Evolutionary conservation across 176 grass and related monocot species (phyloP).

Genomic region (Carex littledalei): DNA sequence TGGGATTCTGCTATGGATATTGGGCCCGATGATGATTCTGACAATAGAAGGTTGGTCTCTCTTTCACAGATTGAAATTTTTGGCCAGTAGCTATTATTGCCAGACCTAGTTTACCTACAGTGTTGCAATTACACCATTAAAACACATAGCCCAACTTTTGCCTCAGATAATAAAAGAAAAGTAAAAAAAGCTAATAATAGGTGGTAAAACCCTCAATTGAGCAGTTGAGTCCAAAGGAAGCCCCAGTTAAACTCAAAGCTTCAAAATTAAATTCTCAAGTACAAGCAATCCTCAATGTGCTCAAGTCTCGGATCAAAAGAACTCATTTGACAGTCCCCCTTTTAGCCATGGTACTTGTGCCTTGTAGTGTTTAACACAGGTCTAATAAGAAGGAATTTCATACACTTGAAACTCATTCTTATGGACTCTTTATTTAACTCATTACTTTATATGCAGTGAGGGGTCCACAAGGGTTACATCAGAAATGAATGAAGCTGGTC

Average conservation of each 20-base stretch:
- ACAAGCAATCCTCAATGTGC: not conserved
- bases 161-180: not conserved
- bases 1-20: constrained; percentile 96
- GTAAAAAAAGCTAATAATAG: not conserved
- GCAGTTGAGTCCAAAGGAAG: not conserved
- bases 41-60: constrained; percentile 61
- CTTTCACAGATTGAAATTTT: constrained; percentile 23
- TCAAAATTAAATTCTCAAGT: not conserved
- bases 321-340: not conserved
- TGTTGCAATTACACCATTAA: not conserved
- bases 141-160: not conserved
- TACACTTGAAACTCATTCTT: not conserved
- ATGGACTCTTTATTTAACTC: not conserved
- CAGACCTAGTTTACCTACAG: not conserved
- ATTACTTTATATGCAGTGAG: constrained; percentile 53
- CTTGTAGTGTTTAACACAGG: not conserved
- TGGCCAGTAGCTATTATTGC: not conserved
- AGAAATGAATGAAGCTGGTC: constrained; percentile 53
- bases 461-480: constrained; percentile 77
- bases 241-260: not conserved
- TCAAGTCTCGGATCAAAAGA: not conserved
- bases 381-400: not conserved
- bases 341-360: not conserved
- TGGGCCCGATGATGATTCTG: constrained; percentile 79
- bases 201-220: not conserved